Percentiles rank a stretch among this genome's conserved stretches.
These are phyloP conservation scores for Neofusicoccum umdonicola DNA, from an alignment of 2,329 filamentous ascomycete genomes.

Conservation along the genomic window DNA sequence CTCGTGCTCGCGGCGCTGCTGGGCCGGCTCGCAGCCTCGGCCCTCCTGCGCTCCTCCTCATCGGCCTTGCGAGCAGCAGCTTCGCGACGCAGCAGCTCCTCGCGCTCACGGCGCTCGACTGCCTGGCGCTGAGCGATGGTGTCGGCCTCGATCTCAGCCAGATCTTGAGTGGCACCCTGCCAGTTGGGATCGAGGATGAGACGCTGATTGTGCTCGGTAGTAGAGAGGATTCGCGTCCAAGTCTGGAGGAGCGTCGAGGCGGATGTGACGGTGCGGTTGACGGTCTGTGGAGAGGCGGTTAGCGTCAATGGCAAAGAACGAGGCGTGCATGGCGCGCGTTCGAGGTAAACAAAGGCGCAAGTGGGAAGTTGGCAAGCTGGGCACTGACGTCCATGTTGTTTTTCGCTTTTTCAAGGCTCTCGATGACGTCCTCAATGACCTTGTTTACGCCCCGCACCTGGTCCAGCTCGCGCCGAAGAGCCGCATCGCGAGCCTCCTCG, in stretches of 20 bases:
- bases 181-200: conserved; percentile 84
- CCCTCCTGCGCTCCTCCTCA: conserved; percentile 54
- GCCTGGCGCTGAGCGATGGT: conserved; percentile 70
- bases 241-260: conserved; percentile 88
- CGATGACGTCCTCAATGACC: conserved; percentile 76
- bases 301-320: neutral
- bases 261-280: conserved; percentile 79
- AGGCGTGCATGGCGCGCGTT: neutral
- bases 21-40: conserved; percentile 54
- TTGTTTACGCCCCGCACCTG: conserved; percentile 83
- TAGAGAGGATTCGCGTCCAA: conserved; percentile 92
- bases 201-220: conserved; percentile 96
- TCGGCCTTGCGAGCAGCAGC: conserved; percentile 58
- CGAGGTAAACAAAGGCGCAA: neutral
- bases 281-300: conserved; percentile 58
- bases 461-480: conserved; percentile 75
- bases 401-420: conserved; percentile 68
- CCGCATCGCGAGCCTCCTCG: conserved; percentile 68
- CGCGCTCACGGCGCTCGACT: conserved; percentile 70
- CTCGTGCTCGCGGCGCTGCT: conserved; percentile 36
- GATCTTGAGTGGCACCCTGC: conserved; percentile 84
- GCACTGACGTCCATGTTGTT: conserved; percentile 70
- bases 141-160: conserved; percentile 83
- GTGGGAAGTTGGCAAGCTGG: neutral
- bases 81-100: conserved; percentile 75